phyloP scores from a whole-genome alignment of 177 flowering plant species.

The Tripterygium wilfordii region DNA sequence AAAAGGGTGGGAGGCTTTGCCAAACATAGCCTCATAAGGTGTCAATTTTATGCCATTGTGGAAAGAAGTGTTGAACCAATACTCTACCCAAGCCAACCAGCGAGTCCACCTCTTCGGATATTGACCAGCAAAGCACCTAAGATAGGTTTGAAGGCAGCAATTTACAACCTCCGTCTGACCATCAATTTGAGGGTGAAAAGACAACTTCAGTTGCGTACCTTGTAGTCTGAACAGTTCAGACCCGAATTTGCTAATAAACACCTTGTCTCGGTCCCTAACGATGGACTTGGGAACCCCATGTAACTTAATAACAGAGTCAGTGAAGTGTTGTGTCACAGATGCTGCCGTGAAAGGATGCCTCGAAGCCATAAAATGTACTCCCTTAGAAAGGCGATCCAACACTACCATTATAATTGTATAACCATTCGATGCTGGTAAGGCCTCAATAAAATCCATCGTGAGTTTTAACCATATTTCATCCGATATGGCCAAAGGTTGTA shows the following conservation, averaged over 20 bases:
- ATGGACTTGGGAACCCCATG: slow-evolving; percentile 1
- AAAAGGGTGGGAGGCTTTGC: too few relatives aligned
- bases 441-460: too few relatives aligned
- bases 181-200: neutral
- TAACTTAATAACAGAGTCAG: neutral
- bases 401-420: neutral
- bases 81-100: too few relatives aligned
- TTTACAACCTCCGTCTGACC: too few relatives aligned
- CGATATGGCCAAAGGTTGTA: too few relatives aligned
- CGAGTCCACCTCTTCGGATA: too few relatives aligned
- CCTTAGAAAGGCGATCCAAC: neutral
- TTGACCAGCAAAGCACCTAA: too few relatives aligned
- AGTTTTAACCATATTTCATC: too few relatives aligned
- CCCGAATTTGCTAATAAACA: slow-evolving; percentile 1
- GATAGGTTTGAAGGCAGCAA: too few relatives aligned
- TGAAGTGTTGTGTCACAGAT: neutral
- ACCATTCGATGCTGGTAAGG: neutral
- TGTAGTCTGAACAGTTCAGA: neutral
- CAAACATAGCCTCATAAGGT: too few relatives aligned
- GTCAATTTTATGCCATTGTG: too few relatives aligned
- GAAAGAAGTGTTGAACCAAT: too few relatives aligned
- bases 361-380: neutral
- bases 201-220: neutral
- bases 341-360: neutral
- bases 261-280: neutral